Evolutionary conservation across 2,329 filamentous ascomycete species (phyloP).

Genomic region (Trichoderma oligosporum): DNA sequence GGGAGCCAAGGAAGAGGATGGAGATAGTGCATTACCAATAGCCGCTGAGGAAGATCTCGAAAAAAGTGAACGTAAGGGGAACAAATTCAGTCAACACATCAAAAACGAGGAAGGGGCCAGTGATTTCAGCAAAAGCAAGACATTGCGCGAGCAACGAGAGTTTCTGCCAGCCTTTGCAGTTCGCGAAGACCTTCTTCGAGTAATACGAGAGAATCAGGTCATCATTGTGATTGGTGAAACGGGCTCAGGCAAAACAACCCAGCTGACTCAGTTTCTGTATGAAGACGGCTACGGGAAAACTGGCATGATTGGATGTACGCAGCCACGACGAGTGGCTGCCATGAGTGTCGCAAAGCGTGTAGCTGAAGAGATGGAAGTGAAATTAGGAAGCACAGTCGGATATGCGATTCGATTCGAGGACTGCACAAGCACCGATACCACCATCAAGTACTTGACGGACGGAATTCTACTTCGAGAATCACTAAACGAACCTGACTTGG

Average conservation of each 20-base stretch:
- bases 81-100: slow-evolving; percentile 86
- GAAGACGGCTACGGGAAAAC: slow-evolving; percentile 88
- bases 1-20: slow-evolving; percentile 89
- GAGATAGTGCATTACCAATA: slow-evolving; percentile 80
- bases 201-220: slow-evolving; percentile 95
- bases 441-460: slow-evolving; percentile 99
- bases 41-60: slow-evolving; percentile 65
- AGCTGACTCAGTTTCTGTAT: slow-evolving; percentile 91
- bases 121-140: slow-evolving; percentile 89
- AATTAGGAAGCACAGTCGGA: slow-evolving; percentile 80
- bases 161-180: slow-evolving; percentile 95
- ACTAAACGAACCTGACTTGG: slow-evolving; percentile 84
- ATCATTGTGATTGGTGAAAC: slow-evolving; percentile 96
- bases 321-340: slow-evolving; percentile 90
- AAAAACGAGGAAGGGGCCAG: slow-evolving; percentile 84
- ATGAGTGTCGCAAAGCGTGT: slow-evolving; percentile 99
- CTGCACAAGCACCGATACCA: slow-evolving; percentile 90
- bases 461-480: slow-evolving; percentile 92
- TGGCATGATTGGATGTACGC: slow-evolving; percentile 94
- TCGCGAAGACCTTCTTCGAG: slow-evolving; percentile 82
- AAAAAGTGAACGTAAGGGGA: slow-evolving; percentile 46
- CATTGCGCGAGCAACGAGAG: slow-evolving; percentile 83
- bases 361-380: slow-evolving; percentile 96
- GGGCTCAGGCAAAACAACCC: slow-evolving; percentile 95
- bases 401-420: slow-evolving; percentile 99